These are phyloP conservation scores for Plectosphaerella cucumerina DNA, from an alignment of 2,329 filamentous ascomycete genomes.

Conservation along the genomic window DNA sequence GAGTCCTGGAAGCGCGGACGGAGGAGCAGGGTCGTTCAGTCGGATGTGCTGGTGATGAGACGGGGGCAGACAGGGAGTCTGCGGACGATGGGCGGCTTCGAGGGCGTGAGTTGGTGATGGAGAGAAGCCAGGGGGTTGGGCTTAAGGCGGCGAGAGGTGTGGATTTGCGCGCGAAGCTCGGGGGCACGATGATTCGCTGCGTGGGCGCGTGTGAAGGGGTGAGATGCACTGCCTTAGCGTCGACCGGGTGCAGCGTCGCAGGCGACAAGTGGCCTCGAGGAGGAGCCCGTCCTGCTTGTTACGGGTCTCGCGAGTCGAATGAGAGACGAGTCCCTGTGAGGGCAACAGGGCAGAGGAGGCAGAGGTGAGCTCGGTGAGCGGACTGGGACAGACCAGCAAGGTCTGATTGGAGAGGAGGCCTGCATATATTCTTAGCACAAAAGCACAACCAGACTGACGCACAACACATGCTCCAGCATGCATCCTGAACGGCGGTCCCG, in stretches of 20 bases:
- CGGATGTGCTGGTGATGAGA: neutral
- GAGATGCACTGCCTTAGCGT: constrained; percentile 21
- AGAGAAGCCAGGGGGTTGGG: constrained; percentile 1
- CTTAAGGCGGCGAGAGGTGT: constrained; percentile 18
- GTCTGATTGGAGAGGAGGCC: no score
- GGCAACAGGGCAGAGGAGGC: no score
- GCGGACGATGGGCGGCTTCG: neutral
- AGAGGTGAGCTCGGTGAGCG: no score
- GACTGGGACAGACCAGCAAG: no score
- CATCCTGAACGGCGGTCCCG: no score
- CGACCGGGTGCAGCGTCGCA: constrained; percentile 18
- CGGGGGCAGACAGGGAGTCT: neutral
- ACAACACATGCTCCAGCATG: no score
- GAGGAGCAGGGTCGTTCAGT: neutral
- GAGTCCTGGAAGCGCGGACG: constrained; percentile 1
- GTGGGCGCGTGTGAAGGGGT: constrained; percentile 24
- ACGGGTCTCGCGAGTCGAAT: no score
- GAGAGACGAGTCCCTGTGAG: no score
- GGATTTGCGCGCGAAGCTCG: constrained; percentile 11
- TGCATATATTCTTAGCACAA: no score
- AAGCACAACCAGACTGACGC: no score
- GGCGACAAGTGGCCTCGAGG: constrained; percentile 6
- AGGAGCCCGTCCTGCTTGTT: no score
- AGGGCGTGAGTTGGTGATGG: neutral
- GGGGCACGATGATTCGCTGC: constrained; percentile 19